Conservation (phyloP, 1,139 yeast species). For the Yamadazyma songkhlaensis region DNA sequence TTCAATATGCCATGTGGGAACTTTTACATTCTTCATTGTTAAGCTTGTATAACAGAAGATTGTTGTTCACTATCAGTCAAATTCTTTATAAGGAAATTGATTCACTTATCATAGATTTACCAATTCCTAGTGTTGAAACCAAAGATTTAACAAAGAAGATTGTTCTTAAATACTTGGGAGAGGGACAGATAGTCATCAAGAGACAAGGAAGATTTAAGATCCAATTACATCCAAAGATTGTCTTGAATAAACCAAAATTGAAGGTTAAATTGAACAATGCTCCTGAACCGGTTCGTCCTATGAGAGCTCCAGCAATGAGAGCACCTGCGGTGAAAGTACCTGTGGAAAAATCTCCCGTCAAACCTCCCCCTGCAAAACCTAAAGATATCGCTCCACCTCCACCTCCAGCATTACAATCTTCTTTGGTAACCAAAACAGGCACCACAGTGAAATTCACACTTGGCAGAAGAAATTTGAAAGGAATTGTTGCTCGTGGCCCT, state of each 20-base stretch:
- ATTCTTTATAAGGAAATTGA: constrained; percentile 67
- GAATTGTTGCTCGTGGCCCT: background rate
- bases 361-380: constrained; percentile 1
- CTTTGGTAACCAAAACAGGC: background rate
- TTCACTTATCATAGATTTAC: constrained; percentile 56
- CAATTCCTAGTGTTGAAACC: constrained; percentile 54
- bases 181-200: constrained; percentile 42
- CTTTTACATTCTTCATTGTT: constrained; percentile 61
- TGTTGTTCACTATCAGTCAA: constrained; percentile 62
- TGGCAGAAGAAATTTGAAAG: background rate
- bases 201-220: constrained; percentile 48
- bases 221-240: constrained; percentile 28
- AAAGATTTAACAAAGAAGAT: constrained; percentile 58
- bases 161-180: constrained; percentile 51
- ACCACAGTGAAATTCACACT: constrained; percentile 1
- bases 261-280: constrained; percentile 21
- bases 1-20: constrained; percentile 64
- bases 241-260: constrained; percentile 9
- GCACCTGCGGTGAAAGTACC: constrained; percentile 5
- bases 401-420: background rate
- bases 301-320: constrained; percentile 6
- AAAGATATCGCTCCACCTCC: background rate
- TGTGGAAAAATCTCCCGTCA: background rate
- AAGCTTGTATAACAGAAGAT: constrained; percentile 58
- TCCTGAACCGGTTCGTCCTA: constrained; percentile 4